A percentile compares a stretch with the other conserved stretches of the same genome.
These are phyloP conservation scores for Saccharomycopsis phalli DNA, from an alignment of 1,139 yeast species.

Conservation along the genomic window DNA sequence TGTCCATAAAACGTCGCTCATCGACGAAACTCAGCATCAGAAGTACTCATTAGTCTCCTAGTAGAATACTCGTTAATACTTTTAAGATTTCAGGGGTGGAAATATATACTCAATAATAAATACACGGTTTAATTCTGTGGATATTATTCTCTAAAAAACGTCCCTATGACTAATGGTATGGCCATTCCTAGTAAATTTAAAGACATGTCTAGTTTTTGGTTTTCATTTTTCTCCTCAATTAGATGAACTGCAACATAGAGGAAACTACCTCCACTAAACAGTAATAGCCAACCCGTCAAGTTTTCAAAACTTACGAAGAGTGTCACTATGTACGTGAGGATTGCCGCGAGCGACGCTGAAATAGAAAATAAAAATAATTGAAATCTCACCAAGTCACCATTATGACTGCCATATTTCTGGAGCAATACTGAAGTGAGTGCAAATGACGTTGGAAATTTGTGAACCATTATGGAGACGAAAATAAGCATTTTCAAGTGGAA, in stretches of 20 bases:
- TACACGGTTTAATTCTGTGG: background rate
- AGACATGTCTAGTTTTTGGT: slow-evolving; percentile 1
- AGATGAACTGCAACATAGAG: slow-evolving; percentile 45
- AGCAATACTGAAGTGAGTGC: slow-evolving; percentile 51
- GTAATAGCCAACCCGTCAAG: slow-evolving; percentile 42
- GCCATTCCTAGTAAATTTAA: slow-evolving; percentile 11
- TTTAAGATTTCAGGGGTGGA: too few relatives aligned
- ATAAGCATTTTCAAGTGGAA: slow-evolving; percentile 42
- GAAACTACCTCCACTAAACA: slow-evolving; percentile 69
- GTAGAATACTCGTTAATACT: too few relatives aligned
- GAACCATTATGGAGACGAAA: slow-evolving; percentile 54
- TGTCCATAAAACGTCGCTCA: too few relatives aligned
- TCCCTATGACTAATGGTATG: slow-evolving; percentile 9
- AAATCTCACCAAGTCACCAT: slow-evolving; percentile 11
- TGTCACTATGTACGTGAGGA: slow-evolving; percentile 37
- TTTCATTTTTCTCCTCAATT: background rate
- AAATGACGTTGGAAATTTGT: slow-evolving; percentile 70
- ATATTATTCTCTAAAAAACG: background rate
- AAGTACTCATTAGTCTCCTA: too few relatives aligned
- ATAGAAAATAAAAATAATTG: slow-evolving; percentile 33
- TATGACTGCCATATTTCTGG: slow-evolving; percentile 30
- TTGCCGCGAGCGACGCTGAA: slow-evolving; percentile 46
- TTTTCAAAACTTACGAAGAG: slow-evolving; percentile 29
- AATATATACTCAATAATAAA: background rate
- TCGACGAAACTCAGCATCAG: too few relatives aligned